Evolutionary conservation across 306 rosid species (phyloP).

Genomic region (Trifolium fragiferum): DNA sequence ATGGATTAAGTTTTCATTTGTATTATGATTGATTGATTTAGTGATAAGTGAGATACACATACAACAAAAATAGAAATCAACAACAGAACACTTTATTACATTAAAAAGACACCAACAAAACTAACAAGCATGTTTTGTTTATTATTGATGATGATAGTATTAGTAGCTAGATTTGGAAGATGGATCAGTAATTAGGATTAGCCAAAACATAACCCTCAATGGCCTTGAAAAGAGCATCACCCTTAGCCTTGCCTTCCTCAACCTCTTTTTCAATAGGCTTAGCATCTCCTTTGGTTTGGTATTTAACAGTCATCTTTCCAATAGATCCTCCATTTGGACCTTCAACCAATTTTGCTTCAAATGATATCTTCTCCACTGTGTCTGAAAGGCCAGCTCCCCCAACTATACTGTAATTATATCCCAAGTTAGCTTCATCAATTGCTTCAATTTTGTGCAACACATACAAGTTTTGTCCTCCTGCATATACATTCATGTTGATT

Average conservation of each 20-base stretch:
- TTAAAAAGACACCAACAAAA: neutral
- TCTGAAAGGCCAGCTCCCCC: constrained; percentile 40
- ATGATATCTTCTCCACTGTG: constrained; percentile 39
- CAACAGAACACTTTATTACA: neutral
- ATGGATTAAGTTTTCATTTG: too few species aligned
- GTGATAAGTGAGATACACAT: neutral
- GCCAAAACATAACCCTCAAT: constrained; percentile 52
- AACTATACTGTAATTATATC: constrained; percentile 47
- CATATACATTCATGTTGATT: neutral
- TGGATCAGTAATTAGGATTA: constrained; percentile 25
- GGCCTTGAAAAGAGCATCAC: constrained; percentile 52
- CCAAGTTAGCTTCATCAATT: constrained; percentile 40
- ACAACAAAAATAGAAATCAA: neutral
- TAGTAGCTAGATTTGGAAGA: neutral
- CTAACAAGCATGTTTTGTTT: neutral
- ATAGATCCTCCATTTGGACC: constrained; percentile 48
- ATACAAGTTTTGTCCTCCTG: constrained; percentile 38
- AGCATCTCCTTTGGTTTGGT: constrained; percentile 42
- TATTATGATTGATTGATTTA: too few species aligned
- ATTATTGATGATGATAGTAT: too few species aligned
- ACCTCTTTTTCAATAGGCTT: constrained; percentile 36
- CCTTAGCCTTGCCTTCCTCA: constrained; percentile 43
- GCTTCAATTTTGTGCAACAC: constrained; percentile 47
- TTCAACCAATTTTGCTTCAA: too few species aligned
- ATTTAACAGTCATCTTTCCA: constrained; percentile 19